Conservation (phyloP, 768 basidiomycete species). For the Rossbeevera mucosa region DNA sequence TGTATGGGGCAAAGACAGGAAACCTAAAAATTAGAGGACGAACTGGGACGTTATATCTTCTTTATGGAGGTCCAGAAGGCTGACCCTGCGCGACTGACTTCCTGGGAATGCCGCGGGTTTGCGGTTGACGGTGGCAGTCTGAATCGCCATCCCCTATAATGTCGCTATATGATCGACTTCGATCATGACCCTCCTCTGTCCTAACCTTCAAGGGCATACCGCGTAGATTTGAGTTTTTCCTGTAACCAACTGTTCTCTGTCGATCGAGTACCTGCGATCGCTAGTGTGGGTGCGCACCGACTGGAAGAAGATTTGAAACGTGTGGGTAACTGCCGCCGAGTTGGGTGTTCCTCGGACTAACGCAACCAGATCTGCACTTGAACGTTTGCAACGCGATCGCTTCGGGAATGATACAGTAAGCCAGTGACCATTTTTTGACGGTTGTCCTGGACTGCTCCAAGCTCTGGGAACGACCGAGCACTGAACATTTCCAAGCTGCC, state of each 20-base stretch:
- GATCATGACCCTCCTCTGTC: neutral
- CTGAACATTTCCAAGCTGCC: no score
- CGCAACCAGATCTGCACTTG: neutral
- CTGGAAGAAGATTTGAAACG: neutral
- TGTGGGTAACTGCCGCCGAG: neutral
- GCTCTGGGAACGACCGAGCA: no score
- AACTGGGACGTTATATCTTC: constrained; percentile 18
- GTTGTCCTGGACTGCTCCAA: neutral
- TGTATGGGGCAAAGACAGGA: constrained; percentile 1
- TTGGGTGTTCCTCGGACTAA: neutral
- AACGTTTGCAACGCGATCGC: neutral
- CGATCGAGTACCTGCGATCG: neutral
- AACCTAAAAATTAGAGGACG: neutral
- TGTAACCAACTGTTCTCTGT: neutral
- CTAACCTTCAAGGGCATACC: neutral
- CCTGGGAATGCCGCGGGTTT: constrained; percentile 25
- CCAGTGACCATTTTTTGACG: neutral
- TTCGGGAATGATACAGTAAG: neutral
- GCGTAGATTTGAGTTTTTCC: neutral
- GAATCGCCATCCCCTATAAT: constrained; percentile 2
- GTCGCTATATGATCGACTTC: constrained; percentile 4
- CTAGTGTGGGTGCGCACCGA: neutral
- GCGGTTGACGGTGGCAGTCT: constrained; percentile 2
- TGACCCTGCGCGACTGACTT: constrained; percentile 1
- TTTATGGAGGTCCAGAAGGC: constrained; percentile 11